Conservation (phyloP, 2,329 filamentous ascomycete species). For the Ophiocordyceps camponoti-leonardi region DNA sequence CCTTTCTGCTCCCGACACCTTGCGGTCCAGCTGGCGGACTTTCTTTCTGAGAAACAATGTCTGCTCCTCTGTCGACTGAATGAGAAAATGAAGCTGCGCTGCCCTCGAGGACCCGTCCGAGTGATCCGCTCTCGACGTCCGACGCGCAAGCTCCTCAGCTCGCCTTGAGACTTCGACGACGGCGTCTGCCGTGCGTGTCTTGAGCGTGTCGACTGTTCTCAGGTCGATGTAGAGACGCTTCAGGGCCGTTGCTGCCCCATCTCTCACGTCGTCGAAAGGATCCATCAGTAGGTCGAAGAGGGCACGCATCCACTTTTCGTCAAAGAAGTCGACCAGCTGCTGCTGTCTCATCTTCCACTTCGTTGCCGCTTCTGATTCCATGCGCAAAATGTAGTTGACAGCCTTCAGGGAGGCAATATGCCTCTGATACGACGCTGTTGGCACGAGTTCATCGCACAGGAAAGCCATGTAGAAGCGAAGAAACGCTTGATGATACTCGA, state of each 20-base stretch:
- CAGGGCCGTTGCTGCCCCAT: constrained; percentile 32
- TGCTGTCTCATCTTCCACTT: constrained; percentile 20
- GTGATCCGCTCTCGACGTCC: constrained; percentile 74
- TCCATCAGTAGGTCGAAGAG: constrained; percentile 71
- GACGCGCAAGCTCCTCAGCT: constrained; percentile 41
- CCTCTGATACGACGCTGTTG: constrained; percentile 76
- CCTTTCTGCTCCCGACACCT: constrained; percentile 42
- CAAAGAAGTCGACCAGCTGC: constrained; percentile 23
- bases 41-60: constrained; percentile 38
- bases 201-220: constrained; percentile 7
- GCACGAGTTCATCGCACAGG: constrained; percentile 53
- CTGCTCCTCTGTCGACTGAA: constrained; percentile 23
- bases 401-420: constrained; percentile 69
- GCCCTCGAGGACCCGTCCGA: constrained; percentile 77
- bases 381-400: constrained; percentile 46
- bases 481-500: constrained; percentile 43
- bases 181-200: constrained; percentile 10
- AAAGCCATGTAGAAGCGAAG: constrained; percentile 61
- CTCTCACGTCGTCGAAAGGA: constrained; percentile 82
- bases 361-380: constrained; percentile 41
- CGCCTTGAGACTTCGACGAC: constrained; percentile 29
- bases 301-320: constrained; percentile 37
- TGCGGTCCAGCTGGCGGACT: constrained; percentile 43
- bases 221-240: constrained; percentile 26
- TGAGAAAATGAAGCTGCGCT: constrained; percentile 50